These are phyloP conservation scores for Phytophthora multivora DNA, from an alignment of 352 stramenopile species.

Conservation along the genomic window DNA sequence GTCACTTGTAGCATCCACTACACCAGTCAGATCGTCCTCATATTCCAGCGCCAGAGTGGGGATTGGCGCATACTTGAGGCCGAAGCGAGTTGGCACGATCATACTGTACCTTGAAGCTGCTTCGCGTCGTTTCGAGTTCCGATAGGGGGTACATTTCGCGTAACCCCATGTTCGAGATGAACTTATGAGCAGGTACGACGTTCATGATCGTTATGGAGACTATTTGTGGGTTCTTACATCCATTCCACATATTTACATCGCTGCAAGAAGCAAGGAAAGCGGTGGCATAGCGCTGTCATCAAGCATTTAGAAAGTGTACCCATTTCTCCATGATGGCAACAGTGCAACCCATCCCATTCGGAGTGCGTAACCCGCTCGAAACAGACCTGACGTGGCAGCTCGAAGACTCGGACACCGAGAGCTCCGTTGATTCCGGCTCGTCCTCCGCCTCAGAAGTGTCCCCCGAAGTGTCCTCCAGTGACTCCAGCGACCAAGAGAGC, in stretches of 20 bases:
- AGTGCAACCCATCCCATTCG: conserved; percentile 15
- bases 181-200: neutral
- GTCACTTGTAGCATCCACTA: conserved; percentile 37
- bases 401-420: conserved; percentile 8
- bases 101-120: conserved; percentile 22
- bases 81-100: conserved; percentile 81
- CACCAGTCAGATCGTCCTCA: conserved; percentile 54
- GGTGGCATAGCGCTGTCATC: neutral
- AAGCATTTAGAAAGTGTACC: conserved; percentile 9
- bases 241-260: neutral
- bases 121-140: conserved; percentile 30
- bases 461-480: conserved; percentile 3
- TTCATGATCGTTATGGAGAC: neutral
- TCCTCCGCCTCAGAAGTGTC: conserved; percentile 16
- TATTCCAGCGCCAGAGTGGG: conserved; percentile 86
- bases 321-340: conserved; percentile 20
- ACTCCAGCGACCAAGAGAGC: conserved; percentile 26
- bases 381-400: conserved; percentile 20
- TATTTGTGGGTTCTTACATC: conserved; percentile 16
- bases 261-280: neutral
- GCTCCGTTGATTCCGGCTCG: conserved; percentile 10
- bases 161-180: neutral
- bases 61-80: conserved; percentile 82
- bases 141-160: conserved; percentile 6
- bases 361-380: conserved; percentile 9